Percentiles rank a stretch among this genome's conserved stretches.
Conservation (phyloP, 1,284 basidiomycete species). For the Porphyrellus sp. region DNA sequence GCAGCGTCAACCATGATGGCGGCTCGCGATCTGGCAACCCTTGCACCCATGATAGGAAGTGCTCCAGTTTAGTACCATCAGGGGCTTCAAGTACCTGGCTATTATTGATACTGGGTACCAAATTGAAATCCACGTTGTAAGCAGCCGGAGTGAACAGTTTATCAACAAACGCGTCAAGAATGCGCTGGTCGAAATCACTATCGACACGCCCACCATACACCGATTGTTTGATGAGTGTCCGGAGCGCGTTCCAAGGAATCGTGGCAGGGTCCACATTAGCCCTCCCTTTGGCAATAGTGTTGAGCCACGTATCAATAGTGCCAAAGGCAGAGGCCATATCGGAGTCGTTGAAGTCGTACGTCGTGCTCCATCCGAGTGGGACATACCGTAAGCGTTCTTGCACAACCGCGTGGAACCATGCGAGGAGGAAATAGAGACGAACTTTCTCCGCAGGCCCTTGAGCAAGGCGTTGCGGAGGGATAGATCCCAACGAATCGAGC, state of each 20-base stretch:
- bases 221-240: slow-evolving; percentile 89
- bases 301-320: slow-evolving; percentile 90
- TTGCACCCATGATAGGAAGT: slow-evolving; percentile 87
- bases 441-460: slow-evolving; percentile 90
- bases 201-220: slow-evolving; percentile 93
- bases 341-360: slow-evolving; percentile 97
- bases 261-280: slow-evolving; percentile 86
- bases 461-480: slow-evolving; percentile 64
- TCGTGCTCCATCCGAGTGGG: slow-evolving; percentile 93
- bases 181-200: slow-evolving; percentile 89
- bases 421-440: slow-evolving; percentile 89
- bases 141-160: slow-evolving; percentile 80
- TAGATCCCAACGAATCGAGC: slow-evolving; percentile 82
- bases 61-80: slow-evolving; percentile 87
- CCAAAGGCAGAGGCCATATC: slow-evolving; percentile 91
- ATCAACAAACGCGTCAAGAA: slow-evolving; percentile 90
- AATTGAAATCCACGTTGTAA: slow-evolving; percentile 88
- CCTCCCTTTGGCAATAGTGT: slow-evolving; percentile 75
- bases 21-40: slow-evolving; percentile 87
- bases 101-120: slow-evolving; percentile 68
- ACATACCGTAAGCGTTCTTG: slow-evolving; percentile 94
- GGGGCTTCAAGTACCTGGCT: slow-evolving; percentile 68
- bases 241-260: slow-evolving; percentile 91
- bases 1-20: slow-evolving; percentile 88
- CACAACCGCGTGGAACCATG: slow-evolving; percentile 97